phyloP scores from a whole-genome alignment of 2,329 filamentous ascomycete genomes.

The Cladosporium sp. region DNA sequence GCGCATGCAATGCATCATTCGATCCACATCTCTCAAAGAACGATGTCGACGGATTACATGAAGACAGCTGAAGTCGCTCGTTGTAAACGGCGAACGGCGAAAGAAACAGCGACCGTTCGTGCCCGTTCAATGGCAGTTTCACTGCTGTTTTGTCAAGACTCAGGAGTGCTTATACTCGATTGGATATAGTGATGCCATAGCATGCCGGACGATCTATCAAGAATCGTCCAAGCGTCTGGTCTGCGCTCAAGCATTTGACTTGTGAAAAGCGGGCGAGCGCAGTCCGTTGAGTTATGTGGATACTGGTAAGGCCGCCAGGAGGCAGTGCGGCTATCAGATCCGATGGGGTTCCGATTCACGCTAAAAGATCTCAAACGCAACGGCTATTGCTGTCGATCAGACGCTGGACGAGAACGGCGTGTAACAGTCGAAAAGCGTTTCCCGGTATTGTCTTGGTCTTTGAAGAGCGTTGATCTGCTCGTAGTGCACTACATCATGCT shows the following conservation, averaged over 20 bases:
- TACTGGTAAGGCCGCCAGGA: not conserved
- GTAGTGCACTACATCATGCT: not conserved
- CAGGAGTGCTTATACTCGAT: not conserved
- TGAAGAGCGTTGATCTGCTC: not conserved
- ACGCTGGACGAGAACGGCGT: not conserved
- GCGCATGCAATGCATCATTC: not conserved
- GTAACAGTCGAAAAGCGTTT: not conserved
- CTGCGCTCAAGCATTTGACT: not conserved
- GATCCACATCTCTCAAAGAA: not conserved
- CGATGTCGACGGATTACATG: not conserved
- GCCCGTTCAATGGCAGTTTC: not conserved
- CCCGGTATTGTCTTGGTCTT: not conserved
- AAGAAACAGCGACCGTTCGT: not conserved
- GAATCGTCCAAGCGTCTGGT: constrained; percentile 1
- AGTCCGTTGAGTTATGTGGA: constrained; percentile 6
- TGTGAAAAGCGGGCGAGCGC: constrained; percentile 2
- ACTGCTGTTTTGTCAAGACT: not conserved
- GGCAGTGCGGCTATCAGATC: not conserved
- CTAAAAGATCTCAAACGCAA: not conserved
- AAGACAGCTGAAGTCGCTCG: not conserved
- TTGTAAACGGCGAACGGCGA: not conserved
- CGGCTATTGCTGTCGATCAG: not conserved
- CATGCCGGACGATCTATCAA: not conserved
- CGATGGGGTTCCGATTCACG: constrained; percentile 7
- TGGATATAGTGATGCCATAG: not conserved